Evolutionary conservation across 1,284 basidiomycete genomes (phyloP).

Genomic region (Rhodotorula sp.): DNA sequence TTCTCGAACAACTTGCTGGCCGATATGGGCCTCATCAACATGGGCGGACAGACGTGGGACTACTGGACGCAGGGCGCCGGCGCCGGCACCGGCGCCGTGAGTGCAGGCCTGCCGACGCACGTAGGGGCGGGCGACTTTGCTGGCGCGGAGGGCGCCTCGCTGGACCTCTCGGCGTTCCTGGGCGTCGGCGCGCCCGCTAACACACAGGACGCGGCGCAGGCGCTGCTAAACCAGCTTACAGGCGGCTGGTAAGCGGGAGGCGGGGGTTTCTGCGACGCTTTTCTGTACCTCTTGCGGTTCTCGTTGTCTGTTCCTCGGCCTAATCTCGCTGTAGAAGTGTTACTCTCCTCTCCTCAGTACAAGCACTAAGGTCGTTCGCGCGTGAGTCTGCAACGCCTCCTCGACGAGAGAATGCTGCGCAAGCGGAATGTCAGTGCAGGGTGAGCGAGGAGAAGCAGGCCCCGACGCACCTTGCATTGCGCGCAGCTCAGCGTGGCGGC

Average conservation of each 20-base stretch:
- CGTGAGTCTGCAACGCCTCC: too few relatives aligned
- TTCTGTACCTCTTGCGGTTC: background rate
- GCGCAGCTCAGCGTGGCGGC: background rate
- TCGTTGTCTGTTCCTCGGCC: background rate
- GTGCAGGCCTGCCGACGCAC: background rate
- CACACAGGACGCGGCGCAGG: constrained; percentile 17
- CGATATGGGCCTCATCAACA: constrained; percentile 20
- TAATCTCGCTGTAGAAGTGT: background rate
- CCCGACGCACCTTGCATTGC: background rate
- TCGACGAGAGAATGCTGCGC: too few relatives aligned
- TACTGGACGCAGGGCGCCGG: constrained; percentile 14
- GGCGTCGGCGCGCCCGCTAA: constrained; percentile 4
- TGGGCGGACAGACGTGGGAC: constrained; percentile 16
- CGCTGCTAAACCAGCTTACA: constrained; percentile 16
- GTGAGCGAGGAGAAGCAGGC: background rate
- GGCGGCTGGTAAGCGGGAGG: constrained; percentile 21
- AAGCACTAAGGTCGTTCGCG: too few relatives aligned
- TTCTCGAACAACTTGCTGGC: constrained; percentile 2
- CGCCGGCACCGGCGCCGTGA: background rate
- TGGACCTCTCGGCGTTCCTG: constrained; percentile 10
- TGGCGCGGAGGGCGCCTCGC: background rate
- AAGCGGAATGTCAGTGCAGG: background rate
- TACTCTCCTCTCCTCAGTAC: background rate
- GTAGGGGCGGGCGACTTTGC: background rate
- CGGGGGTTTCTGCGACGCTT: background rate